Evolutionary conservation across 2,329 filamentous ascomycete genomes (phyloP), one percentile per base, ranked within the genome.

Genomic region (Ophiocordyceps camponoti-floridani): DNA sequence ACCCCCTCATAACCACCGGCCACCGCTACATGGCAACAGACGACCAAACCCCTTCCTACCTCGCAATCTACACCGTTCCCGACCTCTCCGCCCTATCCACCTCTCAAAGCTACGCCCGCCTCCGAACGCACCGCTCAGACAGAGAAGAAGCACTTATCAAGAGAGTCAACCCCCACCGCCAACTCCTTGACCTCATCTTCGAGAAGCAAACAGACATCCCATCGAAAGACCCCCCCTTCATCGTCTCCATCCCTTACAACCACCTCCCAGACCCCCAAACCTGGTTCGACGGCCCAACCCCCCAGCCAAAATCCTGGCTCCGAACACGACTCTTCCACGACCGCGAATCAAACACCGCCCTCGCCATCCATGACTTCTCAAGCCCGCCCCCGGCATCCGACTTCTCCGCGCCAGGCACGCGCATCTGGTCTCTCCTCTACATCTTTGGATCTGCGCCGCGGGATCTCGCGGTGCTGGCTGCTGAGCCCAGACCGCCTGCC

Each of bases 41-140:
- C 58, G 63, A 67, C 43, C 48, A 67, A 43, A 48, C 67, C 50
- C 84, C 63, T 50, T 49, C 68, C 50, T 94, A 78, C 67, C 75
- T 89, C 58, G 86, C 86, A 30, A 65, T 81, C 46, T 94, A 94
- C 68, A 85, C 94, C 59, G 76, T 91, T 50, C 78, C 75, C 31
- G 77, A 80, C 56, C 84, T 89, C 73, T 62, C 71, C 41, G 75
- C 75, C 54, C 69, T 94, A 56, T 23, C 23, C 23, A 74, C 76
- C 43, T 77, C 78, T 43, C n/a, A 38, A 44, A 72, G 77, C 2
- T 94, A 94, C 64, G 75, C 73, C 11, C 64, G 66, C 13, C 65
- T 87, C 42, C 72, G 82, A 28, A 74, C 70, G 10, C 67, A 73
- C 52, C 62, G 73, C 23, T 74, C 72, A 2, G 52, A 62, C 2